Base-by-base conservation (phyloP, 2,329 filamentous ascomycete genomes). In the Colletotrichum destructivum region DNA sequence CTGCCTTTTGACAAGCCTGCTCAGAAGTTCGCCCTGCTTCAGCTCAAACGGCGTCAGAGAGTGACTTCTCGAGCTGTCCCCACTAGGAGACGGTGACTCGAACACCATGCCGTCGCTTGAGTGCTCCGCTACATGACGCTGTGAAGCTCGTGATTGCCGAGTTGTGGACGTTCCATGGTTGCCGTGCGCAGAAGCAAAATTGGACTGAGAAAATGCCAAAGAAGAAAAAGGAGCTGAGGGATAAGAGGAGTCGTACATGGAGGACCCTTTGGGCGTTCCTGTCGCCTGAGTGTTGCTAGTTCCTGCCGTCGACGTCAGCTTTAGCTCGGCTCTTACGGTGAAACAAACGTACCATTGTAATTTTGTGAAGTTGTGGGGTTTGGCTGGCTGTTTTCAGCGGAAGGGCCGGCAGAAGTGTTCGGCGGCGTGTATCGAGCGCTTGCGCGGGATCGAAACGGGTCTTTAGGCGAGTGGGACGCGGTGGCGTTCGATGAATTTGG, bases 181-280 rank as follows among this genome's bases (percentile, higher is more conserved):
- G 60, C 56, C 49, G 52, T 49, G 49, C 18, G 31, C n/a, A 54
- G 54, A 67, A 18, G 56, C 18, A 49, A 44, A 57, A 13, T 21
- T 56, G 42, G 62, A 57, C n/a, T 52, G 62, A 16, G 57, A 26
- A 23, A 46, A 64, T 35, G 55, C 61, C 40, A 63, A 71, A 66
- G 35, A 38, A 60, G 51, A 51, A 31, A 46, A 62, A 44, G 69
- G 52, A 26, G 44, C 44, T 61, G 56, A 51, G 55, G 57, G 44
- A 68, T 73, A 72, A 67, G 78, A 73, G 76, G 74, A 72, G 63
- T 69, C 87, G 82, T 88, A 88, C 87, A 87, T 84, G 82, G 85
- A 84, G 73, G 83, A 81, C 51, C 79, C 79, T 40, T 78, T 77
- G 47, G 73, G 77, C 71, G 76, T 77, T 73, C 77, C 60, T 55